Evolutionary conservation across 352 stramenopile species (phyloP).

Genomic region (Globisporangium rhizosaccharum): DNA sequence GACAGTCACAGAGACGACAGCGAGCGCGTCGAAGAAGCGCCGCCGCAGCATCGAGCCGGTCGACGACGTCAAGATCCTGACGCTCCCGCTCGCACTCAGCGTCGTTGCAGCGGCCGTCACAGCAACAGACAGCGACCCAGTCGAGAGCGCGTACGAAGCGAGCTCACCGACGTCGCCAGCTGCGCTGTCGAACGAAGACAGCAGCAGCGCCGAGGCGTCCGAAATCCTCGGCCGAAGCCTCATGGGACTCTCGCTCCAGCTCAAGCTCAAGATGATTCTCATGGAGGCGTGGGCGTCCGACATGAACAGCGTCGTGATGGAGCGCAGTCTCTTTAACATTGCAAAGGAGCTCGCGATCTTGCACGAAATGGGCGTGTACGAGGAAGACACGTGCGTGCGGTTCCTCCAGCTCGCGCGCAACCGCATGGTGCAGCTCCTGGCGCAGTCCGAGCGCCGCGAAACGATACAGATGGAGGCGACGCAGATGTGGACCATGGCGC

Average conservation of each 20-base stretch:
- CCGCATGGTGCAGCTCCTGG: constrained; percentile 59
- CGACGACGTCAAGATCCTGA: constrained; percentile 48
- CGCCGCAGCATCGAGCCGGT: constrained; percentile 61
- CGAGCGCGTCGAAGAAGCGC: constrained; percentile 44
- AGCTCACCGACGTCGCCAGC: constrained; percentile 6
- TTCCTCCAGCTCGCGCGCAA: constrained; percentile 69
- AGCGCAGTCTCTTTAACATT: constrained; percentile 77
- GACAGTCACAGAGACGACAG: neutral
- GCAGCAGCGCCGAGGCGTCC: constrained; percentile 21
- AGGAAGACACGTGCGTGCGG: constrained; percentile 66
- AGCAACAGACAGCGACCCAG: constrained; percentile 2
- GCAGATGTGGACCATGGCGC: constrained; percentile 76
- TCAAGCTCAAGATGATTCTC: constrained; percentile 84
- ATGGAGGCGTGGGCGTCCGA: constrained; percentile 78
- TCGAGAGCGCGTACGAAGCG: constrained; percentile 7
- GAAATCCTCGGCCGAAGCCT: constrained; percentile 51
- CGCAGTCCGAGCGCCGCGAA: constrained; percentile 53
- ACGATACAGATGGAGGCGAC: constrained; percentile 55
- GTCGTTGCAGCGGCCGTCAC: constrained; percentile 17
- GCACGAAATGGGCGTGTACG: constrained; percentile 69
- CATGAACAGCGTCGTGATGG: constrained; percentile 86
- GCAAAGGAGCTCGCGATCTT: constrained; percentile 78
- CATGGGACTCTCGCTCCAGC: constrained; percentile 72
- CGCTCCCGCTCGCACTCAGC: constrained; percentile 29
- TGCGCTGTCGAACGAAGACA: constrained; percentile 15